Conservation (phyloP, 1,284 basidiomycete genomes). For the Apiotrichum domesticum region DNA sequence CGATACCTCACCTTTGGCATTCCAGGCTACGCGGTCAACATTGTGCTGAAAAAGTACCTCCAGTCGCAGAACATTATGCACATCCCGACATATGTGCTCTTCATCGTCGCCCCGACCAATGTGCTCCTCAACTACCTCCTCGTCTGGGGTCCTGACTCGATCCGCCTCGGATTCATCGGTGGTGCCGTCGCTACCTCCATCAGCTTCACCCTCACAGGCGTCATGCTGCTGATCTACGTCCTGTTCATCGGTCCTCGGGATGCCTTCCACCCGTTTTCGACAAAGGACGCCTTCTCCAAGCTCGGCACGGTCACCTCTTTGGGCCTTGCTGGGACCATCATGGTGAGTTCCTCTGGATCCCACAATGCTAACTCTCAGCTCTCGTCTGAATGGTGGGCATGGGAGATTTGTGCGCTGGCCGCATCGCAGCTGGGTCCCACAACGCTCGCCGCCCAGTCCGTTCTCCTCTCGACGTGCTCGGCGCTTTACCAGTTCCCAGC, state of each 20-base stretch:
- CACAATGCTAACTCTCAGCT: constrained; percentile 22
- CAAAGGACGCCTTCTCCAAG: constrained; percentile 59
- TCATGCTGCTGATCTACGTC: constrained; percentile 63
- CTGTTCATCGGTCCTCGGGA: constrained; percentile 65
- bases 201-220: constrained; percentile 72
- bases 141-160: constrained; percentile 72
- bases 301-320: constrained; percentile 67
- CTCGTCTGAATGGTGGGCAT: constrained; percentile 49
- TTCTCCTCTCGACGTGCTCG: constrained; percentile 54
- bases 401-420: constrained; percentile 45
- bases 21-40: constrained; percentile 62
- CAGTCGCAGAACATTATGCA: constrained; percentile 82
- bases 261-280: constrained; percentile 74
- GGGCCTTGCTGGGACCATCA: constrained; percentile 61
- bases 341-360: constrained; percentile 15
- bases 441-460: constrained; percentile 52
- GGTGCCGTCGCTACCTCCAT: constrained; percentile 85
- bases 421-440: constrained; percentile 47
- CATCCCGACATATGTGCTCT: constrained; percentile 77
- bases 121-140: constrained; percentile 75
- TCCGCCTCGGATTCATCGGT: constrained; percentile 84
- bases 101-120: constrained; percentile 81
- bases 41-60: constrained; percentile 58
- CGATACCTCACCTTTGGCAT: constrained; percentile 72
- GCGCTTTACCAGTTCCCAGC: constrained; percentile 81